Base-by-base conservation (phyloP, 352 stramenopile species). In the Thraustotheca clavata region DNA sequence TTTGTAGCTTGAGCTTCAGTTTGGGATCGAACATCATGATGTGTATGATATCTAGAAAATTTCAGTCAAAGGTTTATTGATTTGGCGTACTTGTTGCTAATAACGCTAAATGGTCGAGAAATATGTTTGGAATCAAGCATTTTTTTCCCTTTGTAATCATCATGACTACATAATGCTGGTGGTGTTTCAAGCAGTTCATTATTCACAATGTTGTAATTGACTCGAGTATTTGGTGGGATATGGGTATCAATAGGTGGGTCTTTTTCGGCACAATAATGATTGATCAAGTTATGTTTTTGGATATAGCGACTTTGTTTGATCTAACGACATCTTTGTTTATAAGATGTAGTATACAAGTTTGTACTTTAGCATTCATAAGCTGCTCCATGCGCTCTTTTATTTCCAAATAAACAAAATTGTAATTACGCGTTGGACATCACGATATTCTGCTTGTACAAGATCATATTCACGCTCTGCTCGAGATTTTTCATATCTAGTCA, bases 391-490 rank as follows among this genome's bases (percentile, higher is more conserved):
- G 70, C 4, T 67, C 59, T 2, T 72, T 69, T 22, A 79, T 79
- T 18, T 75, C 47, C 22, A n/a, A n/a, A n/a, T n/a, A n/a, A n/a
- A n/a, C n/a, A 29, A 24, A 27, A 50, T 16, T 49, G 22, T 22
- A 34, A 20, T 29, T 22, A 69, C 81, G 32, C 73, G 73, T 35
- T 83, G 73, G 18, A 80, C 71, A n/a, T 88, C 76, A 0, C 81
- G 77, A 43, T 85, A 86, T 32, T 85, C 77, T n/a, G 76, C 79
- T 16, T 85, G 54, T 31, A 90, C 72, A 36, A 84, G 61, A 59
- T 90, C 77, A 49, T 88, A 90, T 36, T 88, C 75, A 1, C 81
- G 75, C 61, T 90, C 77, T 68, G 88, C 71, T 18, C 79, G 68
- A 14, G 79, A 82, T 55, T 87, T 88, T 20, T 87, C 79, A 41